Conservation (phyloP, 768 basidiomycete species). For the Termitomyces sp. region DNA sequence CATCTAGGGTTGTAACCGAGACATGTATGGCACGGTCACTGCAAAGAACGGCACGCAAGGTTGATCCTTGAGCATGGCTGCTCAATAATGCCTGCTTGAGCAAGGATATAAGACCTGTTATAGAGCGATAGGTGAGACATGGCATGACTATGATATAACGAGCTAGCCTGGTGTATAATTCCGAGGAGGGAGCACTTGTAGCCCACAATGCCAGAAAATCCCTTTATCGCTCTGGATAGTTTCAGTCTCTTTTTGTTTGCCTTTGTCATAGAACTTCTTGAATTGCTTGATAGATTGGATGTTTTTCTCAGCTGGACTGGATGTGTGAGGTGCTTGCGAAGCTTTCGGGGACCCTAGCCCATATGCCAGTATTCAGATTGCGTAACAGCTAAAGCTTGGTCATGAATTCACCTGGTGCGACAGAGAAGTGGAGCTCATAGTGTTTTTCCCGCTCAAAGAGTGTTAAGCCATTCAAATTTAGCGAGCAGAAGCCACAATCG, state of each 20-base stretch:
- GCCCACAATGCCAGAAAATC: constrained; percentile 60
- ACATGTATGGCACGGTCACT: constrained; percentile 58
- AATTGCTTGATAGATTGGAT: neutral
- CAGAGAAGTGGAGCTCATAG: constrained; percentile 44
- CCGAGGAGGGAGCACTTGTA: constrained; percentile 31
- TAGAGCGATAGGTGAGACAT: neutral
- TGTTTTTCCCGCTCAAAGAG: constrained; percentile 41
- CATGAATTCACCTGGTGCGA: constrained; percentile 2
- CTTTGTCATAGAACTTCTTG: neutral
- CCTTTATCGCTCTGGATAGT: constrained; percentile 30
- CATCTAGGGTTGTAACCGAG: constrained; percentile 53
- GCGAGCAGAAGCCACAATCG: constrained; percentile 48
- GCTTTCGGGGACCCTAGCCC: neutral
- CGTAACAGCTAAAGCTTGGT: neutral
- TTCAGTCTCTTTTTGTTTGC: constrained; percentile 8
- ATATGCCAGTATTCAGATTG: neutral
- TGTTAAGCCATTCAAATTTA: constrained; percentile 32
- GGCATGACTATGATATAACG: neutral
- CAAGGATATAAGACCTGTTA: constrained; percentile 57
- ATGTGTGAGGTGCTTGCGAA: neutral
- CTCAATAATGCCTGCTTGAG: constrained; percentile 50
- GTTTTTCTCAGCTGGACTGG: neutral
- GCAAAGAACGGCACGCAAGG: constrained; percentile 58
- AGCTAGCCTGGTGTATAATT: constrained; percentile 63
- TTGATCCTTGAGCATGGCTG: constrained; percentile 44